These are phyloP conservation scores for Neurospora sp. DNA, from an alignment of 495 filamentous ascomycete species.

Conservation along the genomic window DNA sequence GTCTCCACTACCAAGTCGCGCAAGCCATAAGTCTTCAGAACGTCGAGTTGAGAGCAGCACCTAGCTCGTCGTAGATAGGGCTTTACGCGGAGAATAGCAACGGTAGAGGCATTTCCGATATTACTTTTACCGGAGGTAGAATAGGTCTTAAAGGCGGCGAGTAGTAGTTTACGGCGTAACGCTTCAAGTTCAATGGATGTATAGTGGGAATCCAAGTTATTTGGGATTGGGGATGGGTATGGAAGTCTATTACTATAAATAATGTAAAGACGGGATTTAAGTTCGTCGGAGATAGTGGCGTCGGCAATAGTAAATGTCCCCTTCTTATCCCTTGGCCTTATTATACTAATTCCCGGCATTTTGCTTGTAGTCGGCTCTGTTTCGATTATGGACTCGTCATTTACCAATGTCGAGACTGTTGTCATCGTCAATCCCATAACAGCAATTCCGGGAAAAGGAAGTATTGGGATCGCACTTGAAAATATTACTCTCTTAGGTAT, in stretches of 20 bases:
- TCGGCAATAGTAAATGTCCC: conserved; percentile 30
- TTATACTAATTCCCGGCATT: no score
- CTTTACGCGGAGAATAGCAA: conserved; percentile 70
- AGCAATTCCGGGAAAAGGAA: conserved; percentile 42
- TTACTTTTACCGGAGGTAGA: conserved; percentile 67
- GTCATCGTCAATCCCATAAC: conserved; percentile 52
- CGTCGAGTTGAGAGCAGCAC: conserved; percentile 44
- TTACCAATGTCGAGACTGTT: conserved; percentile 48
- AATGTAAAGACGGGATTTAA: conserved; percentile 64
- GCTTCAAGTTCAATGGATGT: conserved; percentile 64
- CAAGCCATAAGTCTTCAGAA: conserved; percentile 84
- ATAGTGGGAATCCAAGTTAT: conserved; percentile 72
- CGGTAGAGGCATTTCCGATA: conserved; percentile 69
- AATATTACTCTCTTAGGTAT: conserved; percentile 54
- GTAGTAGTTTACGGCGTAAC: conserved; percentile 25
- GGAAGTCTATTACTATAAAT: conserved; percentile 66
- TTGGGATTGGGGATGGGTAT: conserved; percentile 80
- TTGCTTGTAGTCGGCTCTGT: conserved; percentile 50
- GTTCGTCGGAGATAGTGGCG: conserved; percentile 41
- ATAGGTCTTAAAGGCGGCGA: conserved; percentile 67
- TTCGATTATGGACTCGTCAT: conserved; percentile 62
- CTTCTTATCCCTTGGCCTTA: no score
- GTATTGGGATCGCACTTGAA: conserved; percentile 60
- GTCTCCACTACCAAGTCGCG: conserved; percentile 90
- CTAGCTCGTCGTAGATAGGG: neutral